Percentiles rank a stretch among this genome's conserved stretches.
Conservation (phyloP, 2,329 filamentous ascomycete genomes). For the Alternaria novae-zelandiae region DNA sequence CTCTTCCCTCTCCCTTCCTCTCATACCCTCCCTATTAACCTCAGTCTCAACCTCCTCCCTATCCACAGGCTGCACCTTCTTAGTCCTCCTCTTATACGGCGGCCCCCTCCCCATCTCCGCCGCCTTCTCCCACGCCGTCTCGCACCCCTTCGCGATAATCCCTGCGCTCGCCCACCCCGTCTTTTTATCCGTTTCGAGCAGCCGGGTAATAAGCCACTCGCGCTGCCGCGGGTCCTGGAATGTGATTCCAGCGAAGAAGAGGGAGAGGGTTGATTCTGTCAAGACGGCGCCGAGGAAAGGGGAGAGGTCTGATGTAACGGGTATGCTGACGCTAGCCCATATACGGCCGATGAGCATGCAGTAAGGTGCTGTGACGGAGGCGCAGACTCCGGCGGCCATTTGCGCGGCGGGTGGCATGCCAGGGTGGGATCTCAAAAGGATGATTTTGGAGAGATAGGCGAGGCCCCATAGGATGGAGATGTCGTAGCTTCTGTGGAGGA, state of each 20-base stretch:
- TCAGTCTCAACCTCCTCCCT: background rate
- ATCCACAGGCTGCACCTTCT: background rate
- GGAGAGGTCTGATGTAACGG: slow-evolving; percentile 61
- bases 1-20: slow-evolving; percentile 10
- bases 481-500: slow-evolving; percentile 85
- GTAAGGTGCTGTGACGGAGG: slow-evolving; percentile 71
- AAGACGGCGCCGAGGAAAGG: slow-evolving; percentile 81
- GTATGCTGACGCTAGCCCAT: slow-evolving; percentile 68
- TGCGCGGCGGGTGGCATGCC: slow-evolving; percentile 90
- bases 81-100: slow-evolving; percentile 60
- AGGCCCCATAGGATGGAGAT: slow-evolving; percentile 88
- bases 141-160: slow-evolving; percentile 82
- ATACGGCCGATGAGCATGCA: slow-evolving; percentile 82
- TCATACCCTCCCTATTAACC: background rate
- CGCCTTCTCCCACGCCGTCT: slow-evolving; percentile 81
- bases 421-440: slow-evolving; percentile 82
- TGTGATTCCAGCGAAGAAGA: slow-evolving; percentile 88
- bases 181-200: slow-evolving; percentile 76
- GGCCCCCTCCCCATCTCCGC: slow-evolving; percentile 77
- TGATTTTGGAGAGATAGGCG: slow-evolving; percentile 83
- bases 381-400: slow-evolving; percentile 81
- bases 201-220: slow-evolving; percentile 74
- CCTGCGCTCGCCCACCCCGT: slow-evolving; percentile 88
- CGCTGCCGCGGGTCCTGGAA: slow-evolving; percentile 76
- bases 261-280: slow-evolving; percentile 79